Conservation (phyloP, 345 rosid species). For the Cardamine chenopodiifolia region DNA sequence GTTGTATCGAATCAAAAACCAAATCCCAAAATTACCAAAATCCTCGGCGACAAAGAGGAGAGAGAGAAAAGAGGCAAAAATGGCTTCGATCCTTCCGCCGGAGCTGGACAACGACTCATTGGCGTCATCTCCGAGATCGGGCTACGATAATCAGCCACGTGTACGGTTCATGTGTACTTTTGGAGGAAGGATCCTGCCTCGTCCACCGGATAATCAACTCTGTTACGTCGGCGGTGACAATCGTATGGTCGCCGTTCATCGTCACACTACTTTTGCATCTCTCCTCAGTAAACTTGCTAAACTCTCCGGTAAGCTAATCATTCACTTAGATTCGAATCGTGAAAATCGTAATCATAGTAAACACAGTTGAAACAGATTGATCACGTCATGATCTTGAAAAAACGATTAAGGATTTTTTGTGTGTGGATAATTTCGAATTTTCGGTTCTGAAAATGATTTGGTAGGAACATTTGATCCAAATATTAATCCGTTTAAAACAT, state of each 20-base stretch:
- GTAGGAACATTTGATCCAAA: neutral
- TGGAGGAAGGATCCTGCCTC: slow-evolving; percentile 94
- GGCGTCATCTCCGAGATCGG: slow-evolving; percentile 72
- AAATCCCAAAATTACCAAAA: slow-evolving; percentile 26
- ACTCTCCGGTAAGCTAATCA: slow-evolving; percentile 60
- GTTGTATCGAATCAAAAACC: slow-evolving; percentile 28
- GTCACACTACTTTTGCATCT: slow-evolving; percentile 61
- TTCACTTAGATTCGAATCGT: neutral
- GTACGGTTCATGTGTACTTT: slow-evolving; percentile 95
- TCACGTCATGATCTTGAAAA: slow-evolving; percentile 2
- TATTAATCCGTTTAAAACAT: neutral
- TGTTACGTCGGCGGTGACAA: slow-evolving; percentile 97
- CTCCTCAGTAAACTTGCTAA: slow-evolving; percentile 75
- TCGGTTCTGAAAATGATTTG: neutral
- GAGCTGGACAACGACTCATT: slow-evolving; percentile 78
- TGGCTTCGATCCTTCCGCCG: slow-evolving; percentile 62
- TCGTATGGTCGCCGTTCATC: slow-evolving; percentile 81
- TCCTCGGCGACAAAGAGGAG: slow-evolving; percentile 28
- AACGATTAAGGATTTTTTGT: neutral
- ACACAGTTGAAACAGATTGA: neutral
- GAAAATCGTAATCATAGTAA: neutral
- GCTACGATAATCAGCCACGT: slow-evolving; percentile 58
- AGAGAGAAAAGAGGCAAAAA: slow-evolving; percentile 25
- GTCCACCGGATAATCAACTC: slow-evolving; percentile 91
- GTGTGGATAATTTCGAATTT: neutral